Evolutionary conservation across 169 alveolate genomes (phyloP).

Genomic region (Ichthyophthirius multifiliis): DNA sequence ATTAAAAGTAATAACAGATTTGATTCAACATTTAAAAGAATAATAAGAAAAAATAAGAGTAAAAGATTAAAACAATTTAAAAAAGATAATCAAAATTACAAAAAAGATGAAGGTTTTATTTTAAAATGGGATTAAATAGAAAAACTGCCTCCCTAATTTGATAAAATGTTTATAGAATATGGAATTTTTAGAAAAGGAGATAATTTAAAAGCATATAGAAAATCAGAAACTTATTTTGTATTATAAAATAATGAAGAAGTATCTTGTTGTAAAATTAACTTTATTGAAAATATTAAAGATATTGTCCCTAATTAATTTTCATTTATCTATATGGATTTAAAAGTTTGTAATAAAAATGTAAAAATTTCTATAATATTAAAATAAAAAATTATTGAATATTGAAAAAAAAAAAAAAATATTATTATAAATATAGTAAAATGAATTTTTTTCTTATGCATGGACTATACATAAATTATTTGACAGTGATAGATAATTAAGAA

Average conservation of each 20-base stretch:
- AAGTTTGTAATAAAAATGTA: not conserved
- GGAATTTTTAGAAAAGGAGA: slow-evolving; percentile 9
- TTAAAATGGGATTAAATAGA: not conserved
- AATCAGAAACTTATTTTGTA: not conserved
- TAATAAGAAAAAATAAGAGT: too few relatives aligned
- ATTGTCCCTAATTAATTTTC: not conserved
- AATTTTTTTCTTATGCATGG: not conserved
- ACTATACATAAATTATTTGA: not conserved
- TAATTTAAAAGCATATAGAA: not conserved
- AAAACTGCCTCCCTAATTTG: not conserved
- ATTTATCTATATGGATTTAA: not conserved
- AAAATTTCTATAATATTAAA: not conserved
- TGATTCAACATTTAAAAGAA: too few relatives aligned
- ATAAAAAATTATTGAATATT: too few relatives aligned
- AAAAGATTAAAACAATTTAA: too few relatives aligned
- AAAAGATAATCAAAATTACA: not conserved
- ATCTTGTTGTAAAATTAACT: not conserved
- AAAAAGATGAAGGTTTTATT: not conserved
- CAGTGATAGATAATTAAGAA: not conserved
- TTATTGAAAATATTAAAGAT: not conserved
- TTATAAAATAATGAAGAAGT: not conserved
- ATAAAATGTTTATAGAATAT: not conserved
- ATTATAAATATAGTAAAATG: not conserved
- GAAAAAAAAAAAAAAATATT: not conserved
- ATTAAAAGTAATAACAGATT: too few relatives aligned